phyloP scores from a whole-genome alignment of 2,329 filamentous ascomycete species.

The Achaetomium macrosporum region DNA sequence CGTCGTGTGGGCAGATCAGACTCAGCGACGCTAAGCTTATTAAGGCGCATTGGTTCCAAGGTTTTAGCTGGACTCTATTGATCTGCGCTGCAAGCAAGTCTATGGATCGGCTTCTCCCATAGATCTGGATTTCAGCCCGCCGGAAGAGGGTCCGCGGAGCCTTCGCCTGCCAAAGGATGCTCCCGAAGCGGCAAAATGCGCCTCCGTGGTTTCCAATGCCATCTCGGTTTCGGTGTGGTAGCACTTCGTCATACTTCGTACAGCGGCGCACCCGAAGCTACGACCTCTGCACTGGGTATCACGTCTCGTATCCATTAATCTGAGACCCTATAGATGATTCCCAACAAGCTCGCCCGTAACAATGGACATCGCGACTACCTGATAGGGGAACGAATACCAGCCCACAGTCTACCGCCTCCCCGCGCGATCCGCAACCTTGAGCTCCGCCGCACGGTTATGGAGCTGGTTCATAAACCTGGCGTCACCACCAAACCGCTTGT shows the following conservation, averaged over 20 bases:
- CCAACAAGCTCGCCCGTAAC: neutral
- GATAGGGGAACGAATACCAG: neutral
- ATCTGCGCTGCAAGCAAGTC: neutral
- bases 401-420: constrained; percentile 9
- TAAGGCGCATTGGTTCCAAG: no score
- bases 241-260: neutral
- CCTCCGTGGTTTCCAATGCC: neutral
- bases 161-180: neutral
- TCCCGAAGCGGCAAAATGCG: neutral
- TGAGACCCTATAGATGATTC: neutral
- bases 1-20: no score
- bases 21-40: no score
- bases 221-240: neutral
- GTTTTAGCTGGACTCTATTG: neutral
- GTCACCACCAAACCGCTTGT: constrained; percentile 56
- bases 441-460: constrained; percentile 51
- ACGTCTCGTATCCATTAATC: neutral
- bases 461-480: constrained; percentile 59
- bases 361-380: no score
- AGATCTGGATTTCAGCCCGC: neutral
- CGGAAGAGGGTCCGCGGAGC: neutral
- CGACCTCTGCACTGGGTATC: neutral
- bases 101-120: neutral
- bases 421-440: constrained; percentile 48
- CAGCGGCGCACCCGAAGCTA: neutral